These are phyloP conservation scores for Vigna angularis DNA, from an alignment of 306 rosid species.

Conservation along the genomic window DNA sequence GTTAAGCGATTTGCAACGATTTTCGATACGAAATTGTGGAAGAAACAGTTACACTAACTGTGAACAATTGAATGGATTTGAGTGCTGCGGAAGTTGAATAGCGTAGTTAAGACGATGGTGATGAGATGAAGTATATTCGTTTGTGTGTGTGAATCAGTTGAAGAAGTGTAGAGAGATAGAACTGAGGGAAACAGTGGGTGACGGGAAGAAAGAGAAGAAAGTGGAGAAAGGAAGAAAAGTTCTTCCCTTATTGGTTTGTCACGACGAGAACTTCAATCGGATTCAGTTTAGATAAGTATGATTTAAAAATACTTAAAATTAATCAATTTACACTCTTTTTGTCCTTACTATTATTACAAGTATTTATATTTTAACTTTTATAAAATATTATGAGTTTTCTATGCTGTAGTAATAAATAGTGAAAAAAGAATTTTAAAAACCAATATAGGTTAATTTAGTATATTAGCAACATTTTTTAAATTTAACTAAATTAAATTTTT, in stretches of 20 bases:
- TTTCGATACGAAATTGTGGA: background rate
- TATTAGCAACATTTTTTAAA: no score
- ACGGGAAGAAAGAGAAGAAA: background rate
- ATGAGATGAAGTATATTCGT: background rate
- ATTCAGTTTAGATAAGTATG: no score
- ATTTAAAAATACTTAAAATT: no score
- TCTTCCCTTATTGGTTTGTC: background rate
- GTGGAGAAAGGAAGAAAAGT: no score
- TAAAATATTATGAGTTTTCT: no score
- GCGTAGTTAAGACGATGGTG: conserved; percentile 26
- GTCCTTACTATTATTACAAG: no score
- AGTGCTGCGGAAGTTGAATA: background rate
- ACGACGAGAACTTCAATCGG: background rate
- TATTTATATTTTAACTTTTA: no score
- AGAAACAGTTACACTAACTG: background rate
- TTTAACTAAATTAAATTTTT: no score
- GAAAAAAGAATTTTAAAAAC: no score
- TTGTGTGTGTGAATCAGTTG: background rate
- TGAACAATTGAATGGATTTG: background rate
- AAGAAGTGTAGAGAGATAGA: background rate
- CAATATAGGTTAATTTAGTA: no score
- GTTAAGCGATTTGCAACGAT: background rate
- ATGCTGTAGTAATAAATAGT: no score
- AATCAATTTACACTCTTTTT: no score
- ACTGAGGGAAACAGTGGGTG: background rate